These are phyloP conservation scores for Monilinia aucupariae DNA, from an alignment of 2,329 filamentous ascomycete genomes.

Conservation along the genomic window DNA sequence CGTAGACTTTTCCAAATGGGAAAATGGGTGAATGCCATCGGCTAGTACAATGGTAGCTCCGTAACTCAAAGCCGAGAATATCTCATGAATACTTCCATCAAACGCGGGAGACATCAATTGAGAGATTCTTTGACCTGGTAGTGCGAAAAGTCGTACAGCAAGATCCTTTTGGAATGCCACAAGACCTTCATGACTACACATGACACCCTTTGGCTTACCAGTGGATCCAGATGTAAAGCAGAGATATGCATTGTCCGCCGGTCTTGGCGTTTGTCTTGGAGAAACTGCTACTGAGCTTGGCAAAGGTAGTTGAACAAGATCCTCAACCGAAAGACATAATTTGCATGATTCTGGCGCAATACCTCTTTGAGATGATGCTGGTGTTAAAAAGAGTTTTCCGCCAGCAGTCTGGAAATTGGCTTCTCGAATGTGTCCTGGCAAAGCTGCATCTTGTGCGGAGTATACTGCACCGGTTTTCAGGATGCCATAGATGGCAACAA, in stretches of 20 bases:
- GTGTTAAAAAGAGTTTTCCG: slow-evolving; percentile 31
- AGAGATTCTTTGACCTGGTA: slow-evolving; percentile 35
- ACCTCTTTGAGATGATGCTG: neutral
- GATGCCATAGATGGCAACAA: slow-evolving; percentile 36
- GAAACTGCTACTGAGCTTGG: neutral
- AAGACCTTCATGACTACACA: slow-evolving; percentile 36
- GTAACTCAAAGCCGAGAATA: slow-evolving; percentile 23
- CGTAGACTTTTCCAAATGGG: slow-evolving; percentile 13
- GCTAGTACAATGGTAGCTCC: slow-evolving; percentile 1
- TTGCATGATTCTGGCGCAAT: slow-evolving; percentile 17
- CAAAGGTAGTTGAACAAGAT: slow-evolving; percentile 9
- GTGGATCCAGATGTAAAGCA: slow-evolving; percentile 44
- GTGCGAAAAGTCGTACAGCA: slow-evolving; percentile 35
- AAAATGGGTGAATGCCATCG: neutral
- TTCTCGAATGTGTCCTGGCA: slow-evolving; percentile 27
- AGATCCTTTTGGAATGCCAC: slow-evolving; percentile 37
- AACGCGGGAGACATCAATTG: slow-evolving; percentile 42
- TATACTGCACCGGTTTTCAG: slow-evolving; percentile 36
- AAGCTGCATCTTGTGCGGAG: slow-evolving; percentile 31
- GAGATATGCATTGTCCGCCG: slow-evolving; percentile 36
- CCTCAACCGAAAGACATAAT: slow-evolving; percentile 13
- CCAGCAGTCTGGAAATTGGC: slow-evolving; percentile 27
- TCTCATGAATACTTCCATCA: slow-evolving; percentile 40
- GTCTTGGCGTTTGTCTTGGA: neutral
- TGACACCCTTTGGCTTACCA: slow-evolving; percentile 40